These are phyloP conservation scores for Rhizophagus sp. DNA, from an alignment of 192 early-diverging fungal genomes.

Conservation along the genomic window DNA sequence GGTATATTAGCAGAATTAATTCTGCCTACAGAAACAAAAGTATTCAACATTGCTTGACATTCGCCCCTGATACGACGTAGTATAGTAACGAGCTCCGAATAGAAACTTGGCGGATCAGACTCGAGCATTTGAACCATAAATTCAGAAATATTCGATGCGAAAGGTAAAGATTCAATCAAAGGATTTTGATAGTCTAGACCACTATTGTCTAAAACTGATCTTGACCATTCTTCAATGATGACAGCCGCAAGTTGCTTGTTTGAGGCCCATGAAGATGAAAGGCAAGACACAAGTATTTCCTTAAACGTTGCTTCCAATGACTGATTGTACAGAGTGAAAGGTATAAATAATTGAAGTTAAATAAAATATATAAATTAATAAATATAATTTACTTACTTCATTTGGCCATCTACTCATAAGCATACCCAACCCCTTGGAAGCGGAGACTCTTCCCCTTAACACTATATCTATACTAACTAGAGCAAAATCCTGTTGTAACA, in stretches of 20 bases:
- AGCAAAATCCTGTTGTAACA: constrained; percentile 89
- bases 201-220: constrained; percentile 48
- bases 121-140: constrained; percentile 54
- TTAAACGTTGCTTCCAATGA: constrained; percentile 50
- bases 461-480: constrained; percentile 76
- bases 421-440: constrained; percentile 77
- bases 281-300: constrained; percentile 58
- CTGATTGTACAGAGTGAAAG: neutral
- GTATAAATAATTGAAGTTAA: no score
- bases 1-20: constrained; percentile 46
- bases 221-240: constrained; percentile 80
- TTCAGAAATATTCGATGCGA: constrained; percentile 58
- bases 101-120: constrained; percentile 59
- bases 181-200: constrained; percentile 35
- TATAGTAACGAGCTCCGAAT: constrained; percentile 62
- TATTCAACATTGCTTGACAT: constrained; percentile 62
- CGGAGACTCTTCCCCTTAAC: constrained; percentile 77
- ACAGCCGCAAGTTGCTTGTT: constrained; percentile 77
- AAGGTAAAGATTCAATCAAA: constrained; percentile 40
- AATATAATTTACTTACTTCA: constrained; percentile 22
- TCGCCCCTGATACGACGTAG: constrained; percentile 67
- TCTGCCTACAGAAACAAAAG: constrained; percentile 54
- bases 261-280: constrained; percentile 72
- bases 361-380: neutral
- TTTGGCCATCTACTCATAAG: constrained; percentile 62